Evolutionary conservation across 2,329 filamentous ascomycete species (phyloP), one percentile per base, ranked within the genome.

Genomic region (Bipolaris oryzae): DNA sequence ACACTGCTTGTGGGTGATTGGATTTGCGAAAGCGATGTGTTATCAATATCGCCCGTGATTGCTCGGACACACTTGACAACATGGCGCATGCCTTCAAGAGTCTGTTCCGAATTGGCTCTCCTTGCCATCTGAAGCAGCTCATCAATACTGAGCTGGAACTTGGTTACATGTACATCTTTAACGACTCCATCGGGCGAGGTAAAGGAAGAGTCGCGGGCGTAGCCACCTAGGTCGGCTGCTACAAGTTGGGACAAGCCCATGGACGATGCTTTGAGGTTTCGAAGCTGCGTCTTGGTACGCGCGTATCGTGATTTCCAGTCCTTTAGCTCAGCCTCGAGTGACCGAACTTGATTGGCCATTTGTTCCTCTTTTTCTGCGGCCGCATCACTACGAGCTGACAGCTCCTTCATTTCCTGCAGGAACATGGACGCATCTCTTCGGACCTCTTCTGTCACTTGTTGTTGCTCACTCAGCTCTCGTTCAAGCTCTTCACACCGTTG

Each of bases 111-210:
- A 50, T 89, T 85, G n/a, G 89, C 86, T 33, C 83, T 83, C 47
- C 93, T 87, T 16, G 92, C 92, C 38, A 84, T 85, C 62, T 89
- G 89, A 34, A 99, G 82, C 37, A 98, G 83, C 69, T 98, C 94
- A 72, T 99, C 94, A 59, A 99, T 90, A 20, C 92, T 86, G 58
- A 98, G 89, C 76, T 99, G 95, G 80, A 96, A 98, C 71, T 91
- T 93, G 48, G 94, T 97, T 63, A 99, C 87, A 73, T 97, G 90
- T 11, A 97, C 85, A 76, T 97, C 95, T 77, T 91, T 93, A 67
- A 99, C 87, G 20, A 95, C 76, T 5, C 95, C 95, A 57, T 87
- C 85, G 11, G 88, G 85, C 35, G 89, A 84, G 20, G 85, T 84
- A 63, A 95, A 88, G 23, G 83, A 86, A 69, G 84, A 85, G 50